These are phyloP conservation scores for Ceratocystis alfenasii DNA, from an alignment of 2,329 filamentous ascomycete species.

Conservation along the genomic window DNA sequence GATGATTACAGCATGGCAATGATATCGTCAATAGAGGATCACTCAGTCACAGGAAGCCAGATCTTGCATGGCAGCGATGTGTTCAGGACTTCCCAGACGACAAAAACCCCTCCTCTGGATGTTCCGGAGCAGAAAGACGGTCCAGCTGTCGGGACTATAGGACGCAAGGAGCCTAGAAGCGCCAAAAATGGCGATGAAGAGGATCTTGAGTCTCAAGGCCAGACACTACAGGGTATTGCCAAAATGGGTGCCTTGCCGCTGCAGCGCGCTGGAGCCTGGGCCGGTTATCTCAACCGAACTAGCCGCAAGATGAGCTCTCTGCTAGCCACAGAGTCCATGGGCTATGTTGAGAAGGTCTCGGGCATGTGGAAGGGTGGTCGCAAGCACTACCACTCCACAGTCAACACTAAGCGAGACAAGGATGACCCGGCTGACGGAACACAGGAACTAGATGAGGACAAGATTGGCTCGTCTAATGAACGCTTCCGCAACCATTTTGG, in stretches of 20 bases:
- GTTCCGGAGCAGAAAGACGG: not conserved
- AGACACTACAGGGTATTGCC: slow-evolving; percentile 41
- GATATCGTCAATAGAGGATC: slow-evolving; percentile 60
- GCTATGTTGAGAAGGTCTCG: slow-evolving; percentile 91
- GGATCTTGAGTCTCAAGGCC: slow-evolving; percentile 27
- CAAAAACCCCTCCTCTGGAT: not conserved
- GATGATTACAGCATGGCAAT: slow-evolving; percentile 61
- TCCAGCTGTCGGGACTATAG: slow-evolving; percentile 25
- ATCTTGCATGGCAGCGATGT: slow-evolving; percentile 80
- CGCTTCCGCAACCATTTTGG: slow-evolving; percentile 86
- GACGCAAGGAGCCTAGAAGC: slow-evolving; percentile 19
- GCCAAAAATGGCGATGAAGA: slow-evolving; percentile 14
- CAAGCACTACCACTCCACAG: slow-evolving; percentile 64
- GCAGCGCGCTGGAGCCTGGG: slow-evolving; percentile 70
- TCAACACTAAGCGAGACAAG: slow-evolving; percentile 41
- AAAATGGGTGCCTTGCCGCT: slow-evolving; percentile 63
- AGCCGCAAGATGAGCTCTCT: slow-evolving; percentile 72
- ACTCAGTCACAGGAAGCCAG: slow-evolving; percentile 59
- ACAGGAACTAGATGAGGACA: slow-evolving; percentile 38
- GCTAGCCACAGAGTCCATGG: slow-evolving; percentile 83
- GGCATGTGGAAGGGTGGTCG: slow-evolving; percentile 91
- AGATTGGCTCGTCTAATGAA: slow-evolving; percentile 56
- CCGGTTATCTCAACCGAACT: slow-evolving; percentile 67
- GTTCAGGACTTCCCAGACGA: slow-evolving; percentile 39
- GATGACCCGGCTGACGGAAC: slow-evolving; percentile 35